Evolutionary conservation across 805 yeast species (phyloP).

Genomic region (Yarrowia alimentaria): DNA sequence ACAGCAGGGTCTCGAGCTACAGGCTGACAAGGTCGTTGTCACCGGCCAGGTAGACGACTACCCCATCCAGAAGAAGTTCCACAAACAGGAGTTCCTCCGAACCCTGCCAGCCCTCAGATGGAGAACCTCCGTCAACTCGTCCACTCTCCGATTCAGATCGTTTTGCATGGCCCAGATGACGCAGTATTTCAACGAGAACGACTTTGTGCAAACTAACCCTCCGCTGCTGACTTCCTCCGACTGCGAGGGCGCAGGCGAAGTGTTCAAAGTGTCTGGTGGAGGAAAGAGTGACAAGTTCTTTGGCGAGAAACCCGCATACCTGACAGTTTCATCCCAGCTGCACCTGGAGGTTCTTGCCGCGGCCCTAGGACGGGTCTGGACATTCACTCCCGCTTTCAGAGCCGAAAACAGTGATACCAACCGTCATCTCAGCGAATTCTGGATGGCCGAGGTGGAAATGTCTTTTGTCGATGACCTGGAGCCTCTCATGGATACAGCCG

Average conservation of each 20-base stretch:
- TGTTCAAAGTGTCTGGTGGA: conserved; percentile 57
- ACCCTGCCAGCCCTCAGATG: conserved; percentile 74
- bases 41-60: conserved; percentile 64
- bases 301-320: conserved; percentile 49
- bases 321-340: conserved; percentile 89
- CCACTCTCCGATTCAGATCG: conserved; percentile 72
- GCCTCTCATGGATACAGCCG: conserved; percentile 65
- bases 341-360: conserved; percentile 80
- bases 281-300: conserved; percentile 44
- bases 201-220: conserved; percentile 73
- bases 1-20: conserved; percentile 54
- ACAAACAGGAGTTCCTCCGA: conserved; percentile 64
- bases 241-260: conserved; percentile 97
- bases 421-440: conserved; percentile 89
- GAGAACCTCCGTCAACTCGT: conserved; percentile 62
- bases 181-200: conserved; percentile 52
- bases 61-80: conserved; percentile 82
- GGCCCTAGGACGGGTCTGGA: conserved; percentile 80
- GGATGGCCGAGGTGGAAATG: conserved; percentile 96
- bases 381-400: conserved; percentile 85
- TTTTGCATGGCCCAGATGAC: conserved; percentile 54
- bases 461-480: conserved; percentile 59
- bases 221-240: conserved; percentile 87
- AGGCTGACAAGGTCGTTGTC: conserved; percentile 43
- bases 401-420: conserved; percentile 91